Base-by-base conservation (phyloP, 495 filamentous ascomycete genomes). In the Aspergillus hancockii region DNA sequence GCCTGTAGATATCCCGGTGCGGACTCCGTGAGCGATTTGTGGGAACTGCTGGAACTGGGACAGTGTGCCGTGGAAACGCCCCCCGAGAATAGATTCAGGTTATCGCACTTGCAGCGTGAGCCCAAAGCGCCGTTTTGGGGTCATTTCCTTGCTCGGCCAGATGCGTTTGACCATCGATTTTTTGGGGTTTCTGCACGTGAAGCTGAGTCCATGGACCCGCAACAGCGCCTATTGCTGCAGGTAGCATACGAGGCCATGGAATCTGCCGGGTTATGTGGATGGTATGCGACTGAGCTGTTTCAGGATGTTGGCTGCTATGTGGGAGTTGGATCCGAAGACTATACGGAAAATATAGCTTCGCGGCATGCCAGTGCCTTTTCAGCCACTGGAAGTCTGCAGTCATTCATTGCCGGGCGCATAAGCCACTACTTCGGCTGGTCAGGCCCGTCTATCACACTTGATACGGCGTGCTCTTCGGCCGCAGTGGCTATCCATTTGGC, bases 171-270 rank as follows among this genome's bases (percentile, higher is more conserved):
- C 52, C 72, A 76, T 49, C 38, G 58, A 0, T 82, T 83, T 65
- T 85, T 81, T 63, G 64, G 59, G 21, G 74, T 67, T 38, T 74
- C 65, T 14, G 58, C 63, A 0, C 70, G 74, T 12, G 81, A 84
- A 58, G 75, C 75, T 0, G 55, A 63, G 4, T 67, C 68, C n/a
- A 79, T 77, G 73, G 81, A 81, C 31, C 81, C 79, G 0, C 76
- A 79, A 51, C 82, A 80, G 50, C 60, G 80, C 16, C 58, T 80
- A 2, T 31, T 79, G 0, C 71, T 83, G 4, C 70, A 81, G 28
- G 64, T 73, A 0, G 64, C 71, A 1, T 81, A 81, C 51, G 64
- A 83, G 54, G 74, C 75, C 8, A 49, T 78, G 8, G 73, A 81
- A 52, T 68, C 70, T 40, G 65, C 69, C 5, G 71, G 71, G 0